These are phyloP conservation scores for Sparassis latifolia DNA, from an alignment of 1,284 basidiomycete genomes.

Conservation along the genomic window DNA sequence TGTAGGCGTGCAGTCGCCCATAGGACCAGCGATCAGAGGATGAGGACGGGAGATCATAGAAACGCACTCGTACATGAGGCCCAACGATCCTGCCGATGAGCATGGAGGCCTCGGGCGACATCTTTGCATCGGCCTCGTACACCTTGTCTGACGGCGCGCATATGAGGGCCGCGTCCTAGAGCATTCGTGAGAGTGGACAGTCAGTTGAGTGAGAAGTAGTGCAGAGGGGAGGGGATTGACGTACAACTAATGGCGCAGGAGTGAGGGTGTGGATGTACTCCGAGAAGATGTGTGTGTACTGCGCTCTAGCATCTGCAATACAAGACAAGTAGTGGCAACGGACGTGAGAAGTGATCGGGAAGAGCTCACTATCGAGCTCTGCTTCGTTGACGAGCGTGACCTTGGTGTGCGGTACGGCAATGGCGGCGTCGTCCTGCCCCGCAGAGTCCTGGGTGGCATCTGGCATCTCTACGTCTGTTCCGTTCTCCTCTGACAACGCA, in stretches of 20 bases:
- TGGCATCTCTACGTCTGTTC: slow-evolving; percentile 37
- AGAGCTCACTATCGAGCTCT: slow-evolving; percentile 51
- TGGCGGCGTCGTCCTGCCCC: slow-evolving; percentile 16
- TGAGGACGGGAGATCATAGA: not conserved
- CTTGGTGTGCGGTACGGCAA: slow-evolving; percentile 37
- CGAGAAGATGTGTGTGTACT: slow-evolving; percentile 42
- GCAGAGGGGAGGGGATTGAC: slow-evolving; percentile 16
- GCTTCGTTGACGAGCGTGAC: slow-evolving; percentile 50
- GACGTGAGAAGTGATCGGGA: not conserved
- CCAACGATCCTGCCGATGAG: slow-evolving; percentile 45
- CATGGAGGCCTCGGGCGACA: slow-evolving; percentile 35
- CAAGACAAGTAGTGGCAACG: not conserved
- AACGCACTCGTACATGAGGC: slow-evolving; percentile 42
- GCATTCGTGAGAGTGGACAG: not conserved
- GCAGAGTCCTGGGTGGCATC: slow-evolving; percentile 15
- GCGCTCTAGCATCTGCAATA: slow-evolving; percentile 38
- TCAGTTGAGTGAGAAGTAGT: not conserved
- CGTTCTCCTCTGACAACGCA: slow-evolving; percentile 24
- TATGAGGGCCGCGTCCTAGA: slow-evolving; percentile 54
- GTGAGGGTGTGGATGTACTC: slow-evolving; percentile 65
- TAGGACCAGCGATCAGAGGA: not conserved
- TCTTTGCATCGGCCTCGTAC: slow-evolving; percentile 41
- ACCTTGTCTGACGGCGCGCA: slow-evolving; percentile 44
- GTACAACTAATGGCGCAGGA: slow-evolving; percentile 49
- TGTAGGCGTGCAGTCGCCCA: not conserved